phyloP scores from a whole-genome alignment of 2,329 filamentous ascomycete species.

The Zymoseptoria ardabiliae region DNA sequence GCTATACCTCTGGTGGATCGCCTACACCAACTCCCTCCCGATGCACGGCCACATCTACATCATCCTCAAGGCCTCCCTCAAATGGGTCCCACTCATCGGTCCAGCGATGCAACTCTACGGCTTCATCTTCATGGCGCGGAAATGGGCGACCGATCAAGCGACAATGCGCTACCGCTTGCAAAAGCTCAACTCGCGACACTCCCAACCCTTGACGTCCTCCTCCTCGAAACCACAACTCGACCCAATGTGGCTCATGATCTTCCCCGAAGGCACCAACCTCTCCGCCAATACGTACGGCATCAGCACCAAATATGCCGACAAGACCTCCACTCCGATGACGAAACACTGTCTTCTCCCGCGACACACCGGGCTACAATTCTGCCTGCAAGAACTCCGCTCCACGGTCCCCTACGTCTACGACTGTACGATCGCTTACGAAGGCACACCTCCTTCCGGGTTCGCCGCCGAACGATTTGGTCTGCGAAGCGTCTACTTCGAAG shows the following conservation, averaged over 20 bases:
- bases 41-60: constrained; percentile 87
- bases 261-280: constrained; percentile 80
- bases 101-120: constrained; percentile 78
- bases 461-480: constrained; percentile 85
- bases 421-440: constrained; percentile 93
- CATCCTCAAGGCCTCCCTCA: constrained; percentile 80
- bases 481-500: constrained; percentile 77
- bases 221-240: constrained; percentile 23
- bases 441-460: constrained; percentile 71
- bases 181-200: constrained; percentile 54
- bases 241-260: constrained; percentile 86
- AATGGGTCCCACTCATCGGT: constrained; percentile 73
- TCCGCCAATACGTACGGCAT: constrained; percentile 63
- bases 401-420: constrained; percentile 81
- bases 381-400: constrained; percentile 64
- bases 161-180: constrained; percentile 66
- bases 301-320: constrained; percentile 69
- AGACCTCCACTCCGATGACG: constrained; percentile 61
- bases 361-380: constrained; percentile 74
- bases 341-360: constrained; percentile 68
- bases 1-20: constrained; percentile 90
- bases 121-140: constrained; percentile 90
- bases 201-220: constrained; percentile 30
- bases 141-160: constrained; percentile 72
- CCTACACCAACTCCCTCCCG: constrained; percentile 56